Percentiles rank a stretch among this genome's conserved stretches.
These are phyloP conservation scores for Dovyalis caffra DNA, from an alignment of 345 rosid species.

Conservation along the genomic window DNA sequence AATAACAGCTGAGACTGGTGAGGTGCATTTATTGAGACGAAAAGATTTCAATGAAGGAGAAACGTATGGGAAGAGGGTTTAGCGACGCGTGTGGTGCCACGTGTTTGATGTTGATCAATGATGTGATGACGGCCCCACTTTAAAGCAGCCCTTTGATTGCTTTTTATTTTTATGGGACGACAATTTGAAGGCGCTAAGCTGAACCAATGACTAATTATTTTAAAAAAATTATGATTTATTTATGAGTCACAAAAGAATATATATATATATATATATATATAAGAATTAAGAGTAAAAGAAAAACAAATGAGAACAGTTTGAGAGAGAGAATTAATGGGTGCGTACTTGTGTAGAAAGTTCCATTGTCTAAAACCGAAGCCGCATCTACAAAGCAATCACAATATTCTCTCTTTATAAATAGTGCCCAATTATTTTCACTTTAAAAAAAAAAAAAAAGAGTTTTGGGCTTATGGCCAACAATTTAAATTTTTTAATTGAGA, in stretches of 20 bases:
- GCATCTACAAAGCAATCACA: neutral
- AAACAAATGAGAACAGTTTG: neutral
- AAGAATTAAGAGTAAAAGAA: neutral
- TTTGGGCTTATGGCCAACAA: too few relatives aligned
- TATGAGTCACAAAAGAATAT: too few relatives aligned
- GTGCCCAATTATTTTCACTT: neutral
- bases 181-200: too few relatives aligned
- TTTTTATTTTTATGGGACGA: neutral
- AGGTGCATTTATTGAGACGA: neutral
- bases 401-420: neutral
- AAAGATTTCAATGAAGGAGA: constrained; percentile 14
- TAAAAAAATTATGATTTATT: too few relatives aligned
- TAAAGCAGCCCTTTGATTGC: constrained; percentile 1
- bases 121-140: constrained; percentile 22
- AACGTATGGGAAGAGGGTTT: constrained; percentile 36
- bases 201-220: too few relatives aligned
- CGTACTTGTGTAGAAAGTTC: neutral
- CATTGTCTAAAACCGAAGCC: constrained; percentile 21
- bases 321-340: too few relatives aligned
- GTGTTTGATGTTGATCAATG: constrained; percentile 22
- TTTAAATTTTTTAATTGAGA: too few relatives aligned
- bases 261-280: too few relatives aligned
- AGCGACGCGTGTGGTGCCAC: constrained; percentile 43
- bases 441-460: too few relatives aligned
- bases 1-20: too few relatives aligned